Percentiles rank a stretch among this genome's conserved stretches.
Conservation (phyloP, 805 yeast genomes). For the Hemisphaericaspora nanyangensis region DNA sequence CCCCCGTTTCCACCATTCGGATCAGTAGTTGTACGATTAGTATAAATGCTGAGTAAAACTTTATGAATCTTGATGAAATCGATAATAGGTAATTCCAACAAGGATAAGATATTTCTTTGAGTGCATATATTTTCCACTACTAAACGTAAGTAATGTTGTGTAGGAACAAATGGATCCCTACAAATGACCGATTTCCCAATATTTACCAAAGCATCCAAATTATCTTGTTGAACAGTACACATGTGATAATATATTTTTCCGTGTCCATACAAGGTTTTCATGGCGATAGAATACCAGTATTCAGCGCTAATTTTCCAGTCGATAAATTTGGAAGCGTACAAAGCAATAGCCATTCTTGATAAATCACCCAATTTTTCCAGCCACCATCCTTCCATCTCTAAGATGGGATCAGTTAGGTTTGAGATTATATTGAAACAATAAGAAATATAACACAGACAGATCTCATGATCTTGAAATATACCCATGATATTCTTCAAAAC, state of each 20-base stretch:
- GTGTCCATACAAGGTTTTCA: slow-evolving; percentile 73
- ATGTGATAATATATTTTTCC: slow-evolving; percentile 85
- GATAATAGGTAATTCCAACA: slow-evolving; percentile 56
- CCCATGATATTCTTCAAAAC: slow-evolving; percentile 71
- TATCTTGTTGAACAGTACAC: slow-evolving; percentile 80
- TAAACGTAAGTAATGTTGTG: slow-evolving; percentile 70
- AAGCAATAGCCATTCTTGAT: slow-evolving; percentile 83
- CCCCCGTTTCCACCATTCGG: slow-evolving; percentile 12
- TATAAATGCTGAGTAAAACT: slow-evolving; percentile 56
- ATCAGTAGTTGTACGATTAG: slow-evolving; percentile 7
- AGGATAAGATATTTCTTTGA: slow-evolving; percentile 56
- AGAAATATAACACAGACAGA: slow-evolving; percentile 69
- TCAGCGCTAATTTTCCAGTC: slow-evolving; percentile 86
- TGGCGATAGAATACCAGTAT: slow-evolving; percentile 75
- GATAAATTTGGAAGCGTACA: slow-evolving; percentile 72
- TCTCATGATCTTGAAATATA: slow-evolving; percentile 72
- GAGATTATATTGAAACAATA: slow-evolving; percentile 63
- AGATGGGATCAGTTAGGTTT: slow-evolving; percentile 49
- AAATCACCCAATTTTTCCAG: slow-evolving; percentile 81
- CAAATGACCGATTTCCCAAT: slow-evolving; percentile 77
- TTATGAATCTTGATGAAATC: slow-evolving; percentile 66
- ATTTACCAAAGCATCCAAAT: slow-evolving; percentile 72
- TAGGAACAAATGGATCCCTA: slow-evolving; percentile 80
- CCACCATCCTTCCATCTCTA: slow-evolving; percentile 73
- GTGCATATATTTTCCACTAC: slow-evolving; percentile 76